Base-by-base conservation (phyloP, 1,284 basidiomycete species). In the Salmacisia buchloeana region DNA sequence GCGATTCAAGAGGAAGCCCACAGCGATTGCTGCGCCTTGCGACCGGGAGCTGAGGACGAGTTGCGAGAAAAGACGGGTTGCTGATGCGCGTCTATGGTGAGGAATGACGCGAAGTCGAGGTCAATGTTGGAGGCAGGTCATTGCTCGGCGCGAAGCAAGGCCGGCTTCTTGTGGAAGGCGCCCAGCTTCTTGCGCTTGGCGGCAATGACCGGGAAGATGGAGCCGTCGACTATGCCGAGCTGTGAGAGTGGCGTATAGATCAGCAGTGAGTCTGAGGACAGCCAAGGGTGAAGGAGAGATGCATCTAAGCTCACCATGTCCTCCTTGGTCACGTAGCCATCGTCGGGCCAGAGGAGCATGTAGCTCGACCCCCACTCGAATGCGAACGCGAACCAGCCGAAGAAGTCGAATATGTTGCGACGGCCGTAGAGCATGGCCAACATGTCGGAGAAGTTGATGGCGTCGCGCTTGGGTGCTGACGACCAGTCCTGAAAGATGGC, bases 311-410 rank as follows among this genome's bases (percentile, higher is more conserved):
- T 36, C 25, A 38, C 33, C 18, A 73, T 72, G 56, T 73, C 72
- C 23, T 73, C 72, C 61, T 69, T 71, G 18, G 58, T 60, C 70
- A 73, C 71, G 43, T 72, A 71, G 23, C 72, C 72, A 65, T 71
- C 68, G 2, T 64, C 62, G 13, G 70, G 70, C 70, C 70, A 72
- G 5, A 70, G 63, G 33, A 72, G 67, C 67, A 72, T 61, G 45
- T 72, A 73, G 13, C 64, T 70, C 61, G 61, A 60, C 21, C 68
- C 64, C 72, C 72, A 73, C 38, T 73, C 72, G 41, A 73, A 70
- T 31, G 67, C 46, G 38, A 73, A 73, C 1, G 68, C 69, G n/a
- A 70, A 67, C 39, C 65, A 65, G 10, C 72, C 72, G 29, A 73
- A 71, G 10, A 63, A 61, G 43, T 73, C 72, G 62, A 71, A 61